phyloP scores from a whole-genome alignment of 805 yeast species.

The Diddensiella caesifluorescens region DNA sequence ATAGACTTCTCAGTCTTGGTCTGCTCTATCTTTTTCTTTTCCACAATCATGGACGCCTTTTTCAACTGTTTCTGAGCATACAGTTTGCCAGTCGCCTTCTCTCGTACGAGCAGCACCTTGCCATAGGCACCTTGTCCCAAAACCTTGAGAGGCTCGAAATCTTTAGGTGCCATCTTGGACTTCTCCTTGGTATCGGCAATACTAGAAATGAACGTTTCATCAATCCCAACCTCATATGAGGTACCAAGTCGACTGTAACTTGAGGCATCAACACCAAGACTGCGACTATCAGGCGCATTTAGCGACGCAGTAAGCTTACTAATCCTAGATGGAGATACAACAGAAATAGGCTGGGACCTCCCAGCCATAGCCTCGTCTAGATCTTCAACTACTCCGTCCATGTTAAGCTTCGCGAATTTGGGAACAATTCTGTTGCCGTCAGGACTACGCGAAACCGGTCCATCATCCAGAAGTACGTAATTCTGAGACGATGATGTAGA shows the following conservation, averaged over 20 bases:
- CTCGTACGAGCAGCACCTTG: constrained; percentile 72
- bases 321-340: constrained; percentile 2
- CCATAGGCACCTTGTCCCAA: constrained; percentile 89
- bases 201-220: constrained; percentile 34
- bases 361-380: constrained; percentile 2
- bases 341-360: constrained; percentile 8
- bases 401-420: constrained; percentile 2
- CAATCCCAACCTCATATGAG: constrained; percentile 47
- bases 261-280: constrained; percentile 1
- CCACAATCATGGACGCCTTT: constrained; percentile 72
- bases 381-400: constrained; percentile 3
- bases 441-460: constrained; percentile 1
- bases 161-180: constrained; percentile 34
- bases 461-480: constrained; percentile 11
- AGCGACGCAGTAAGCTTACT: constrained; percentile 6
- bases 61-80: constrained; percentile 84
- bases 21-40: constrained; percentile 55
- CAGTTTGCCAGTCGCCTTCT: constrained; percentile 52
- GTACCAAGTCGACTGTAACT: constrained; percentile 36
- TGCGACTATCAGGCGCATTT: not conserved
- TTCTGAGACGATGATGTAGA: constrained; percentile 7
- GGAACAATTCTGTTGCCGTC: not conserved
- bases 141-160: constrained; percentile 70
- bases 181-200: constrained; percentile 24
- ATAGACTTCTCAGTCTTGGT: constrained; percentile 78